phyloP scores from a whole-genome alignment of 2,329 filamentous ascomycete species.

The Colletotrichum sp. region DNA sequence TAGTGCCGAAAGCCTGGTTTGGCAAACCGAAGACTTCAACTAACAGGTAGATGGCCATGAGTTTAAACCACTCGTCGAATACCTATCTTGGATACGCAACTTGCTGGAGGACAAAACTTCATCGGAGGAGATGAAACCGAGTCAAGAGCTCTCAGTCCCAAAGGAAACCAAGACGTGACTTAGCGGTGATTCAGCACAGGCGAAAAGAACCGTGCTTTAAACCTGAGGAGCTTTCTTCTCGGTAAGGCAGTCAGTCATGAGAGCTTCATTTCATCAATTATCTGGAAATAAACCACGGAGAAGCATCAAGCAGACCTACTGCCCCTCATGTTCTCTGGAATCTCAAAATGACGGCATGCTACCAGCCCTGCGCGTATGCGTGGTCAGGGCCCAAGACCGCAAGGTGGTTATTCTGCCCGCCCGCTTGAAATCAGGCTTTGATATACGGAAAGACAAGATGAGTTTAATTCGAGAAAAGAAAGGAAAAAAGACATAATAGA shows the following conservation, averaged over 20 bases:
- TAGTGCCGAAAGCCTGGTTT: neutral
- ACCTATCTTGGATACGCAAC: neutral
- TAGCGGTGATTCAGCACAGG: neutral
- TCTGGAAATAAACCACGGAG: neutral
- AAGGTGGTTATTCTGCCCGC: neutral
- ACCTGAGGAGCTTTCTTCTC: neutral
- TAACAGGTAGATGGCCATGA: neutral
- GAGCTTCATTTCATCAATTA: neutral
- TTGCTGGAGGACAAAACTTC: neutral
- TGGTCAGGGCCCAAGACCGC: neutral
- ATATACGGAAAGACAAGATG: neutral
- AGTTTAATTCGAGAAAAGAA: neutral
- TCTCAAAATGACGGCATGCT: neutral
- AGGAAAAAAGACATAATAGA: neutral
- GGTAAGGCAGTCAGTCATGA: neutral
- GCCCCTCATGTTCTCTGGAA: neutral
- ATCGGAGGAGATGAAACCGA: neutral
- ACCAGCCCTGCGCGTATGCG: neutral
- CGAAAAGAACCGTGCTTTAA: neutral
- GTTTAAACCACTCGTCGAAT: neutral
- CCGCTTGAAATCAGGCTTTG: neutral
- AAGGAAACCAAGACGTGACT: neutral
- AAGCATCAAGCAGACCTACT: neutral
- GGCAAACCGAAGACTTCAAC: neutral
- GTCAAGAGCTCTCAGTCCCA: neutral